Evolutionary conservation across 495 filamentous ascomycete genomes (phyloP), one percentile per base, ranked within the genome.

Genomic region (Immersiella caudata): DNA sequence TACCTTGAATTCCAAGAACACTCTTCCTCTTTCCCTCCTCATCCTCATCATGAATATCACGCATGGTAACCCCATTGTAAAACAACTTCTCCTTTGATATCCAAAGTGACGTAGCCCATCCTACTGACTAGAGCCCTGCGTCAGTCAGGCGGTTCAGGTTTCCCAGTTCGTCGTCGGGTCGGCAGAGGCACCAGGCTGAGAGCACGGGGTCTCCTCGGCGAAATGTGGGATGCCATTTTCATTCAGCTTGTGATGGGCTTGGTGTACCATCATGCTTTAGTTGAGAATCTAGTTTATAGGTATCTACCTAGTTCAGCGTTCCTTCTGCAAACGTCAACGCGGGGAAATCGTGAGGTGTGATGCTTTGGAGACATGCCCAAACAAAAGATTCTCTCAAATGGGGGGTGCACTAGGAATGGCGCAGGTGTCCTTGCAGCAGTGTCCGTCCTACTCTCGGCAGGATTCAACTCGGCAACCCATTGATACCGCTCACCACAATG

Each of bases 21-120:
- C 75, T 82, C 26, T 55, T 74, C 68, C 55, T 73, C 71, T 67
- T 62, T 11, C 74, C 78, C 11, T 69, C 77, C 35, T 63, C 66
- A 56, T 74, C 69, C 12, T 72, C 74, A 36, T 16, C 65, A 62
- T 87, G 81, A 55, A 92, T 84, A 11, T 89, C 84, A 1, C 84
- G 75, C 74, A 81, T 74, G 0, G 82, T 85, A 22, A 85, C 81
- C 6, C 88, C 88, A 51, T 90, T 90, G 71, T 88, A 91, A 68
- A 87, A 92, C 24, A 70, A 68, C 58, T 76, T 70, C 35, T 82
- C 81, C 36, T 83, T 66, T 88, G 85, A 67, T 88, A 87, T 46
- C 73, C 84, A 51, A 74, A 82, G 70, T 84, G 81, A 14, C 81
- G 75, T 33, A 82, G 62, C 14, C 79, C 79, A 59, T 83, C 81